Base-by-base conservation (phyloP, 2,329 filamentous ascomycete genomes). In the Penicillium sp. region DNA sequence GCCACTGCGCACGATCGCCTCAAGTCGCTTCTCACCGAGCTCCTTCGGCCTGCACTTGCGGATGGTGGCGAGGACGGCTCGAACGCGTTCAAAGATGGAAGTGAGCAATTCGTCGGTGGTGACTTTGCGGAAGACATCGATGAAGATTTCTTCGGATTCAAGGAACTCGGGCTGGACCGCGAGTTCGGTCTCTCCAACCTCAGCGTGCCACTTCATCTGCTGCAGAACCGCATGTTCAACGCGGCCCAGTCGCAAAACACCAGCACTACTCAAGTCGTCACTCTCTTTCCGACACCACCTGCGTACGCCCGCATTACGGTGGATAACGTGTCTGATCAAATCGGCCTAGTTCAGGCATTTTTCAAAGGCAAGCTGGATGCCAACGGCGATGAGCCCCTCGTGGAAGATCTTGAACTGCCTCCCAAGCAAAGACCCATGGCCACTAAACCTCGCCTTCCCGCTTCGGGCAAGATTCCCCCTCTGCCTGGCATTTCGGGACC, bases 81-180 rank as follows among this genome's bases (percentile, higher is more conserved):
- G 4, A 87, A 86, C 46, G 87, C 89, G 6, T 98, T 98, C 76
- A 89, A 94, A 52, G 93, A 98, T 60, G 91, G 90, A 55, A 95
- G 89, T 68, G 93, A 98, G 55, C 93, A 97, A 65, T 98, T 97
- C 59, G 84, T 96, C 39, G 89, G 87, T 37, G 93, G 93, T 51
- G 93, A 98, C 68, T 98, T 98, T 66, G 93, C 93, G 0, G 93
- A 96, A 66, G 93, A 98, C 59, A 86, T 98, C 10, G 91, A 90
- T 51, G 93, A 98, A 74, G 93, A 98, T 71, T 98, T 96, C 79
- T 98, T 98, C 63, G 93, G 93, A 23, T 97, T 98, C 79, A 90
- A 89, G 65, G 90, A 95, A 50, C 80, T 98, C 37, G 93, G 93
- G 35, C 78, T 98, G 47, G 89, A 95, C 61, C 85, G 84, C 58